Base-by-base conservation (phyloP, 2,329 filamentous ascomycete species). In the Pyrenophora teres region DNA sequence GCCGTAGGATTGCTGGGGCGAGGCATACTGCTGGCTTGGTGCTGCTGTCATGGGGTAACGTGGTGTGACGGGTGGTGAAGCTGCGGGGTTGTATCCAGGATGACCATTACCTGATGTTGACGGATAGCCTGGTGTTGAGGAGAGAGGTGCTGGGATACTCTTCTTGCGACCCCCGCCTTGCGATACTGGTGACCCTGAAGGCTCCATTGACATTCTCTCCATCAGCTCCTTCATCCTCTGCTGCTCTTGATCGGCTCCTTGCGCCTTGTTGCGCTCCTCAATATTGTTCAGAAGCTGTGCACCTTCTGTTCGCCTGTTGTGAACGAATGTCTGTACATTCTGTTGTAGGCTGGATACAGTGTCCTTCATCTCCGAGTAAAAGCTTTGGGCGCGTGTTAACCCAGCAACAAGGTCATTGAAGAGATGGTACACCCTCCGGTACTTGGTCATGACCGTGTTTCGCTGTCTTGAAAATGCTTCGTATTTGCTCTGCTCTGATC, bases 261-360 rank as follows among this genome's bases (percentile, higher is more conserved):
- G 84, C 4, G 84, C 82, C 65, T 87, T 87, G 43, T 88, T 86
- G 61, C 89, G 86, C 62, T 89, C 86, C 73, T 96, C 92, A 57
- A 99, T 99, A 63, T 92, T 88, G 62, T 85, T 86, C 31, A 99
- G 83, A 4, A 99, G 82, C 70, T 96, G 90, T 0, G 91, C 90
- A 3, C 94, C 94, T 77, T 99, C 94, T 0, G 90, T 88, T 54
- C 92, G 81, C 44, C 94, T 85, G 73, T 99, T 99, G 77, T 92
- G 95, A 60, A 99, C 92, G 75, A 99, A 99, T 0, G 89, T 89
- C 60, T 97, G 93, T 1, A 99, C 94, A 65, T 99, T 99, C 81
- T 96, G 94, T 65, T 92, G 86, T 35, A 97, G 78, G 69, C 90
- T 96, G 60, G 93, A 89, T 0, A 95, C 91, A 0, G 92, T 97